Evolutionary conservation across 2,329 filamentous ascomycete species (phyloP), one percentile per base, ranked within the genome.

Genomic region (Verticillium nubilum): DNA sequence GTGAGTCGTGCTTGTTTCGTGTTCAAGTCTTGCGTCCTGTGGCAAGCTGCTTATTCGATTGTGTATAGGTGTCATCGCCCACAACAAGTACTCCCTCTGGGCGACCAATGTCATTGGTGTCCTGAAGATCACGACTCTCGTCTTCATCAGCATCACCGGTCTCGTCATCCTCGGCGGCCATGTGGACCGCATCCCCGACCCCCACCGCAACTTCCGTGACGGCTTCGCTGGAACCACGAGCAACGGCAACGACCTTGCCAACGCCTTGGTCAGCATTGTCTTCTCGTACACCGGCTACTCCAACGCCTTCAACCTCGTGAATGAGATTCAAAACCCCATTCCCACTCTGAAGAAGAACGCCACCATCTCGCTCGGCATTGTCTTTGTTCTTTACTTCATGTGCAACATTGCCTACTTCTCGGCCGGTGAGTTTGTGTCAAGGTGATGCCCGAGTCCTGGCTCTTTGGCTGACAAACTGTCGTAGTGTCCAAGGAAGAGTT

Each of bases 131-230:
- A 87, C 85, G 0, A 42, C 47, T 13, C 72, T 90, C 2, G 62
- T 88, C n/a, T 87, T 89, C 63, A 82, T 86, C 63, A 78, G 74
- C 29, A 83, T 86, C 42, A 81, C 84, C 0, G 86, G 86, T 0
- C 73, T 88, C 1, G 85, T 88, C 2, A 82, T 88, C 3, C 78
- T 89, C 2, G 73, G 74, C 2, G 74, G 74, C 19, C 64, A 74
- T 52, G 62, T 73, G 19, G 59, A 65, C 0, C 63, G 64, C 33
- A 62, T 76, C 2, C 63, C 70, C 1, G 65, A 75, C 56, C 74
- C 74, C 0, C 64, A 64, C 4, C 60, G 60, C 55, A 77, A 77
- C 69, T 77, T 74, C 59, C 64, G 64, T 1, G 62, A 77, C 54
- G 68, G 69, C 2, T 77, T 76, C 54, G 62, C 65, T 0, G 74